Conservation (phyloP, 805 yeast species). For the Pichia exigua region DNA sequence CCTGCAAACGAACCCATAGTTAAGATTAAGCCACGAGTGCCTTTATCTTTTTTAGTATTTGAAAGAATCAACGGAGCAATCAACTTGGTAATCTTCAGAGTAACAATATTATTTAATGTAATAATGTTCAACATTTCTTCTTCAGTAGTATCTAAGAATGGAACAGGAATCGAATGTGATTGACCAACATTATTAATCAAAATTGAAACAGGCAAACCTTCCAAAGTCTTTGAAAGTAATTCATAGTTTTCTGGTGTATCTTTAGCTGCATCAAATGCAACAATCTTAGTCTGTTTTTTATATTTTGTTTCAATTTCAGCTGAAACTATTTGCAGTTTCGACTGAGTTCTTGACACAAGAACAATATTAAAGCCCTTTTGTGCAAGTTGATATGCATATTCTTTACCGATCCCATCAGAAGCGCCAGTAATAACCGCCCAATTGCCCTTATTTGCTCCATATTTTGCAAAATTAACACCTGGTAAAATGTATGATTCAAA, state of each 20-base stretch:
- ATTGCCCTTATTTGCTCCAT: constrained; percentile 65
- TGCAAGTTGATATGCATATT: constrained; percentile 82
- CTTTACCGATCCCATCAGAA: constrained; percentile 95
- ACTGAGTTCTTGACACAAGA: constrained; percentile 74
- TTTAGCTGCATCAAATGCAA: constrained; percentile 72
- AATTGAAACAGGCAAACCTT: constrained; percentile 56
- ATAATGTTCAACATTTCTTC: constrained; percentile 73
- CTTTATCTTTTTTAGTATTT: constrained; percentile 37
- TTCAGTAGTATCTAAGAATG: constrained; percentile 73
- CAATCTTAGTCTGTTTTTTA: constrained; percentile 52
- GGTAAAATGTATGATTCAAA: constrained; percentile 60
- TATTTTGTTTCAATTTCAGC: constrained; percentile 52
- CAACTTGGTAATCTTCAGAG: constrained; percentile 76
- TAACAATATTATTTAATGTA: constrained; percentile 77
- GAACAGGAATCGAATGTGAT: constrained; percentile 91
- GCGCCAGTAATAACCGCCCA: constrained; percentile 99
- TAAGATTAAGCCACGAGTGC: constrained; percentile 63
- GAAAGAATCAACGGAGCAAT: constrained; percentile 62
- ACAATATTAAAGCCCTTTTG: constrained; percentile 74
- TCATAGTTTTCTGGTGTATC: constrained; percentile 54
- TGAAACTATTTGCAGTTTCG: constrained; percentile 64
- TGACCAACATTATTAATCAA: constrained; percentile 91
- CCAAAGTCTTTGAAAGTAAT: constrained; percentile 38
- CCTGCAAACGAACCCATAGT: constrained; percentile 99
- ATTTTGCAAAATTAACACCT: constrained; percentile 48